Evolutionary conservation across 1,284 basidiomycete species (phyloP), one percentile per base, ranked within the genome.

Genomic region (Melampsora larici-populina): DNA sequence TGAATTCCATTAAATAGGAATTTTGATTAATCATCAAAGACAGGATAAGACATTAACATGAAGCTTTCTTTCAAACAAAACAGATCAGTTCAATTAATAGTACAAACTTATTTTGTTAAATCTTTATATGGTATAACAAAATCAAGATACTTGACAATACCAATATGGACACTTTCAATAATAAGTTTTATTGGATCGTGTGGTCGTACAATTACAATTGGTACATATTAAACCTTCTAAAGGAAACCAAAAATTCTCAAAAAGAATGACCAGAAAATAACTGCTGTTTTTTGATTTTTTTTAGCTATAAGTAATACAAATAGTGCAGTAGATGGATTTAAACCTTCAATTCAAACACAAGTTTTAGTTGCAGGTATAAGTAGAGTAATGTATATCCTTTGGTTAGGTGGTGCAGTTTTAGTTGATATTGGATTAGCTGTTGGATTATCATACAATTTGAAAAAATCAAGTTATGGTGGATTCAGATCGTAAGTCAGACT

Each of bases 91-190:
- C 55, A 58, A 58, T 58, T 58, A 24, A 29, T 58, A 5, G 55
- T 58, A n/a, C 55, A 58, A 58, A 58, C 55, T 29, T 58, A 58
- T 58, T 58, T 58, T 29, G n/a, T 58, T 58, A 29, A 29, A 24
- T 58, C 55, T 24, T 29, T 58, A n/a, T 58, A 58, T 18, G 55
- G 55, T 7, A 58, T 58, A 6, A 17, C 55, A 4, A 58, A n/a
- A 58, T 58, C 55, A n/a, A 58, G n/a, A 58, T n/a, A 24, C 7
- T 58, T 58, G 18, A 29, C 26, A 6, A 8, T 7, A 1, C 18
- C 55, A 29, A n/a, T 58, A 7, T 58, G 55, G 55, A 7, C 15
- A 24, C 13, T 58, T 8, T n/a, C 55, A 58, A 29, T 58, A 6
- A n/a, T n/a, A 4, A 58, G 55, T 29, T 58, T 58, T 24, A 29